These are phyloP conservation scores for Backusella mclennaniae DNA, from an alignment of 192 early-diverging fungal genomes.

Conservation along the genomic window DNA sequence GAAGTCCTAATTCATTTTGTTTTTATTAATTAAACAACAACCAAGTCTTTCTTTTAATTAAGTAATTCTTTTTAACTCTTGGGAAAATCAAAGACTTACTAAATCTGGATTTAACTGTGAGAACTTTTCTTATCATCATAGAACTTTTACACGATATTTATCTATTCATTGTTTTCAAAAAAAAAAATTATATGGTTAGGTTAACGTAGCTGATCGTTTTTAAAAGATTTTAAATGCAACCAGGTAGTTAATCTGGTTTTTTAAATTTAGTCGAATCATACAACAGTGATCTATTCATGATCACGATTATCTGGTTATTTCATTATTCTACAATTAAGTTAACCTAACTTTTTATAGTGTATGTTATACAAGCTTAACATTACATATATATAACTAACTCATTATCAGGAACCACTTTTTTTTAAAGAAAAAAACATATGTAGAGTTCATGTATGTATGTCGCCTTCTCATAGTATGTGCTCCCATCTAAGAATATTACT, in stretches of 20 bases:
- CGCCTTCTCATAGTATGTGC: neutral
- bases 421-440: neutral
- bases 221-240: neutral
- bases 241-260: neutral
- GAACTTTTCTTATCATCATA: neutral
- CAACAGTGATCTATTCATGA: neutral
- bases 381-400: neutral
- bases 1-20: neutral
- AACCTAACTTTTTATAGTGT: neutral
- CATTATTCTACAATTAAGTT: neutral
- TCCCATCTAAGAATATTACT: neutral
- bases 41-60: neutral
- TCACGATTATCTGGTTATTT: neutral
- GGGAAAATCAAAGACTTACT: neutral
- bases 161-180: neutral
- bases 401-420: neutral
- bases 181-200: neutral
- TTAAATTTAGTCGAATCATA: neutral
- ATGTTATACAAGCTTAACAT: neutral
- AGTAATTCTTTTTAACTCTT: neutral
- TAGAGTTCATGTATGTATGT: neutral
- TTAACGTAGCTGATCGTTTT: neutral
- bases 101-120: constrained; percentile 1
- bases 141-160: neutral
- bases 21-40: neutral